These are phyloP conservation scores for Collybiopsis luxurians DNA, from an alignment of 768 basidiomycete genomes.

Conservation along the genomic window DNA sequence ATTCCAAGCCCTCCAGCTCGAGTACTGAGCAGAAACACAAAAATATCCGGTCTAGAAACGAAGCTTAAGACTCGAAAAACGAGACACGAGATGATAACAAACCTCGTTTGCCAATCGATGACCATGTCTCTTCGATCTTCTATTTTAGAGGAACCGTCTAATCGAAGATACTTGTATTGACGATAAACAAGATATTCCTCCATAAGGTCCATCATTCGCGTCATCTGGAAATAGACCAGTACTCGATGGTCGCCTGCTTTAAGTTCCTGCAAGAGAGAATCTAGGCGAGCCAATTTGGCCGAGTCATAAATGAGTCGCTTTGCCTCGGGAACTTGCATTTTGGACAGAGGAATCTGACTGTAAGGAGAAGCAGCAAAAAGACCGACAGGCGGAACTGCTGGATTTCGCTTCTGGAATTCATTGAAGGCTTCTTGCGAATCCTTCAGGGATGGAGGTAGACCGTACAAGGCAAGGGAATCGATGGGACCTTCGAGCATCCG, in stretches of 20 bases:
- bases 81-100: constrained; percentile 16
- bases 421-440: constrained; percentile 54
- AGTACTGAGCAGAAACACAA: constrained; percentile 88
- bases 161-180: constrained; percentile 90
- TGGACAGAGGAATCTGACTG: constrained; percentile 75
- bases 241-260: constrained; percentile 93
- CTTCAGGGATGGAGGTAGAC: constrained; percentile 65
- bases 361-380: constrained; percentile 62
- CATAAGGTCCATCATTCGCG: constrained; percentile 98
- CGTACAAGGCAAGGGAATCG: constrained; percentile 78
- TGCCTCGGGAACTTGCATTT: constrained; percentile 92
- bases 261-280: constrained; percentile 85
- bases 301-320: constrained; percentile 96
- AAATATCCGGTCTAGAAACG: constrained; percentile 71
- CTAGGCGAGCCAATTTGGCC: constrained; percentile 90
- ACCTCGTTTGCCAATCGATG: constrained; percentile 98
- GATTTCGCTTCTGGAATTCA: constrained; percentile 46
- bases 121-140: constrained; percentile 99
- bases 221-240: constrained; percentile 99
- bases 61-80: neutral
- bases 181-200: constrained; percentile 97
- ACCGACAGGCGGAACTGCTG: constrained; percentile 64
- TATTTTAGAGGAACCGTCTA: constrained; percentile 92
- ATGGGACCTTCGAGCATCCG: constrained; percentile 63
- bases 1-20: constrained; percentile 96